phyloP scores from a whole-genome alignment of 2,329 filamentous ascomycete genomes.

The Ophiostoma himal-ulmi region DNA sequence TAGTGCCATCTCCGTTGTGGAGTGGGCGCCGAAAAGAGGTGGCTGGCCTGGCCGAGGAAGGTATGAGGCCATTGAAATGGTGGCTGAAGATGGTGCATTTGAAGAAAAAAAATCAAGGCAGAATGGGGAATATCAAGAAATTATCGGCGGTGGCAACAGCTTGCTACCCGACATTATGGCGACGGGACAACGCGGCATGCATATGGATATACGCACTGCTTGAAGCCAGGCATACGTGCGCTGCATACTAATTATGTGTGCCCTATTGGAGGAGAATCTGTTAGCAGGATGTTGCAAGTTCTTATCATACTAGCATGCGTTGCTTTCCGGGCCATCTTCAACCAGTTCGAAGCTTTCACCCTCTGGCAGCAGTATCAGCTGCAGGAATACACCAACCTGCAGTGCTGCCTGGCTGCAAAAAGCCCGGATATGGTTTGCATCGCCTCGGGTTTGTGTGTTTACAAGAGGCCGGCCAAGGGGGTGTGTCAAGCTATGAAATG shows the following conservation, averaged over 20 bases:
- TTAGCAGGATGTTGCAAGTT: neutral
- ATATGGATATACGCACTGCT: neutral
- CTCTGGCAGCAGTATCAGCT: neutral
- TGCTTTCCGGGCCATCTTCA: neutral
- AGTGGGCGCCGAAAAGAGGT: neutral
- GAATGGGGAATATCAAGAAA: neutral
- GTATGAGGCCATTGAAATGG: neutral
- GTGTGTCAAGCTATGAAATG: neutral
- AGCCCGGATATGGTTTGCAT: neutral
- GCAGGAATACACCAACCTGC: neutral
- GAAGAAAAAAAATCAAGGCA: neutral
- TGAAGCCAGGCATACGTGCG: neutral
- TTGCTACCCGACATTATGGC: neutral
- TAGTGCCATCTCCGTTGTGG: constrained; percentile 1
- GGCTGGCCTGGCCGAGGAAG: neutral
- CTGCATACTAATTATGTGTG: neutral
- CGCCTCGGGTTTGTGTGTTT: neutral
- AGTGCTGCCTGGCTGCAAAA: neutral
- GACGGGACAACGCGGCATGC: constrained; percentile 14
- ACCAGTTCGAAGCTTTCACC: neutral
- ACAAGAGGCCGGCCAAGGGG: neutral
- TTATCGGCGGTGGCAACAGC: neutral
- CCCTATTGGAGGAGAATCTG: neutral
- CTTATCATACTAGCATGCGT: neutral
- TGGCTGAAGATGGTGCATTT: too few species aligned